A percentile compares a stretch with the other conserved stretches of the same genome.
Conservation (phyloP, 2,329 filamentous ascomycete genomes). For the Colletotrichum phormii region DNA sequence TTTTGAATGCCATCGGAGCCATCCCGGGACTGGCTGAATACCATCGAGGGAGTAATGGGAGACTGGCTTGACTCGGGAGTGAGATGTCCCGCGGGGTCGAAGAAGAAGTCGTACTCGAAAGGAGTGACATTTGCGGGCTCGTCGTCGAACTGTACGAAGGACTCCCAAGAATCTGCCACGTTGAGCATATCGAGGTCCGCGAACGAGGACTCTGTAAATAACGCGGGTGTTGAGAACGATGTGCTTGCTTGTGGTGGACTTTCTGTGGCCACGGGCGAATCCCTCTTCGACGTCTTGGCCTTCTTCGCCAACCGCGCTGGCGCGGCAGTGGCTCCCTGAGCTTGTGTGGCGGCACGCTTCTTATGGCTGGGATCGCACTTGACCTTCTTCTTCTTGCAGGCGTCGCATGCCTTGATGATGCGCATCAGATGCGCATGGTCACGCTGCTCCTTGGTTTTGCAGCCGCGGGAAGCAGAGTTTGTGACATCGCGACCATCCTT, state of each 20-base stretch:
- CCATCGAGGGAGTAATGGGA: constrained; percentile 47
- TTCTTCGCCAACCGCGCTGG: constrained; percentile 55
- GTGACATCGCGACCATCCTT: constrained; percentile 73
- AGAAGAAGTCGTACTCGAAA: constrained; percentile 60
- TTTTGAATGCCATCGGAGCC: neutral
- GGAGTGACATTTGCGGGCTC: constrained; percentile 47
- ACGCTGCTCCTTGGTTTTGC: constrained; percentile 76
- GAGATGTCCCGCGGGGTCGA: constrained; percentile 55
- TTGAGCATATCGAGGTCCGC: constrained; percentile 37
- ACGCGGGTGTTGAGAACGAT: constrained; percentile 14
- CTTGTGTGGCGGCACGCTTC: constrained; percentile 54
- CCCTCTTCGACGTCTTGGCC: constrained; percentile 46
- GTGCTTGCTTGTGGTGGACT: neutral
- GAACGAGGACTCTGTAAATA: constrained; percentile 38
- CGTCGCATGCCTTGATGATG: constrained; percentile 75
- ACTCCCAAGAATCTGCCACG: constrained; percentile 52
- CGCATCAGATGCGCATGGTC: constrained; percentile 76
- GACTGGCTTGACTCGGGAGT: constrained; percentile 50
- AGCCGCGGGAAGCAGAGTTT: constrained; percentile 70
- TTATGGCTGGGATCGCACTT: constrained; percentile 71
- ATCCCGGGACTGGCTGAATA: constrained; percentile 36
- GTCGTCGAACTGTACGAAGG: constrained; percentile 59
- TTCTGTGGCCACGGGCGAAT: constrained; percentile 11
- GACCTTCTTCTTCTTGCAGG: constrained; percentile 72
- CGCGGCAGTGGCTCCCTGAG: constrained; percentile 41